Base-by-base conservation (phyloP, 768 basidiomycete genomes). In the Naganishia onofrii region DNA sequence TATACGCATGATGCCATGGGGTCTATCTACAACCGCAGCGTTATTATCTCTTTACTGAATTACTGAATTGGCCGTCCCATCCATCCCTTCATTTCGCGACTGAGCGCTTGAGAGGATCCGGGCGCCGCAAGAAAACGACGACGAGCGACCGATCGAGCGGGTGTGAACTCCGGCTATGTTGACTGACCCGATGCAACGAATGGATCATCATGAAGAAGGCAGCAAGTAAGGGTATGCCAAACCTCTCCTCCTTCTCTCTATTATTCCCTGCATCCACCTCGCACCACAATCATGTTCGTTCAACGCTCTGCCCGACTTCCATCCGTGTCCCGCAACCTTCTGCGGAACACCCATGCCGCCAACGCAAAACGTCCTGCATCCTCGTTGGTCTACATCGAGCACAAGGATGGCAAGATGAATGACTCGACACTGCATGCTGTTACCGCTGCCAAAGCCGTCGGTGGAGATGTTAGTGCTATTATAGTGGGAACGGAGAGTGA, bases 341-440 rank as follows among this genome's bases (percentile, higher is more conserved):
- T 29, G 26, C 60, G 38, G 13, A 63, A 26, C 60, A 63, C 23
- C 42, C 38, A 63, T 63, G 60, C 38, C 15, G 60, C 28, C 5
- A 23, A 42, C 23, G 36, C 38, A 12, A 42, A 63, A 42, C 60
- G 60, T 3, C 60, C 60, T 26, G 78, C 79, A 3, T 81, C 80
- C 1, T 78, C 78, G 3, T 86, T 96, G 4, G 88, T 96, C n/a
- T 89, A 91, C 73, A 84, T 97, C 56, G 95, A 97, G 81, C 93
- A 97, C 78, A 86, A 87, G 55, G 84, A 86, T 58, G 92, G 92
- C 44, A 84, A 86, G 69, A 85, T 98, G 72, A 91, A 93, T 69
- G 86, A 92, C 0, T 89, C 87, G 17, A 91, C 91, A 17, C 84
- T 97, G 69, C 93, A 91, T 38, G 95, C 96, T 29, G 83, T 99